Evolutionary conservation across 257 asterid species (phyloP).

Genomic region (Solanum gracilifrons): DNA sequence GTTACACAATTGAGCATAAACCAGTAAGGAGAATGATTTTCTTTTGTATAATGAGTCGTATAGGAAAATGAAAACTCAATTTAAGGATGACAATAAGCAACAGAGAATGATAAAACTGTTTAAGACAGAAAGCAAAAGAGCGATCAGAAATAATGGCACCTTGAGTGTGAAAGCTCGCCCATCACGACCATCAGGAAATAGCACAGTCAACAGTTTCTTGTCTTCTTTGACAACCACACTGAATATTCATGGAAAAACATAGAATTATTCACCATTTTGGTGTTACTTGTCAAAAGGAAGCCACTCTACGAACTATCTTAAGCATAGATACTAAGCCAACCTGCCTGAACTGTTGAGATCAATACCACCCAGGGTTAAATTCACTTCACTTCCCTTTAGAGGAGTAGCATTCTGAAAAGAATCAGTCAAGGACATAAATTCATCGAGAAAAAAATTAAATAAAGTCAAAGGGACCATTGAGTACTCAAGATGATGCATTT

Average conservation of each 20-base stretch:
- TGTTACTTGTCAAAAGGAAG: background rate
- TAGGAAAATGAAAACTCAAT: background rate
- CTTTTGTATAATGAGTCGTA: background rate
- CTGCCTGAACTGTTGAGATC: constrained; percentile 99
- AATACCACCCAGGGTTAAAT: constrained; percentile 98
- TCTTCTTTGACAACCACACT: constrained; percentile 98
- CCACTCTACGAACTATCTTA: background rate
- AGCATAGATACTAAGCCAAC: constrained; percentile 42
- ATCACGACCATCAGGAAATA: constrained; percentile 91
- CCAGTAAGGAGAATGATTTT: background rate
- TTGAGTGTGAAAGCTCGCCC: constrained; percentile 96
- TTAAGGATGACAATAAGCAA: background rate
- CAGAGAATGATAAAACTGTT: background rate
- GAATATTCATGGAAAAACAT: constrained; percentile 19
- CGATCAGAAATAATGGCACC: constrained; percentile 25
- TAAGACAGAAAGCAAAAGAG: background rate
- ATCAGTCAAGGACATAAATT: background rate
- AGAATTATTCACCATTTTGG: background rate
- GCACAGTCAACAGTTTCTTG: constrained; percentile 86
- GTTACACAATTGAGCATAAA: background rate
- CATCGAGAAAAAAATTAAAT: background rate
- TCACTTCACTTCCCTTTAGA: constrained; percentile 75
- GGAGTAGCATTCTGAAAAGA: constrained; percentile 57
- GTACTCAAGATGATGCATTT: background rate
- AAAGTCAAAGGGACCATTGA: background rate